Evolutionary conservation across 2,329 filamentous ascomycete genomes (phyloP).

Genomic region (Ceratocystiopsis sp.): DNA sequence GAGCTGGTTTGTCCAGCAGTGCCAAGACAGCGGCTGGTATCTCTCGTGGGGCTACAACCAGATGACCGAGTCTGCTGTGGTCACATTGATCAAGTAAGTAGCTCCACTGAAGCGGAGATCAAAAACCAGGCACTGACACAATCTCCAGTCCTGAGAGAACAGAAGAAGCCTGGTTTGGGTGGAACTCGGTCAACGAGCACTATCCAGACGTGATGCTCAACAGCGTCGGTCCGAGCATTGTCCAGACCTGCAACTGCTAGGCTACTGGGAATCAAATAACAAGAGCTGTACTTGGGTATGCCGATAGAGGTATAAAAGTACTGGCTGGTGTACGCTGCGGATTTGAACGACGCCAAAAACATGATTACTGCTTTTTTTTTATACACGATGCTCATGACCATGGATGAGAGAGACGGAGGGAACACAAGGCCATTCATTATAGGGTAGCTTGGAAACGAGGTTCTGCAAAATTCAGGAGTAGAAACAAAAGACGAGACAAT

Average conservation of each 20-base stretch:
- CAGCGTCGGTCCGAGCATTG: slow-evolving; percentile 5
- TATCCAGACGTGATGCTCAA: slow-evolving; percentile 1
- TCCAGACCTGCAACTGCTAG: slow-evolving; percentile 6
- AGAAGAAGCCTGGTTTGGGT: slow-evolving; percentile 11
- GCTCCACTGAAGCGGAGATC: too few relatives aligned
- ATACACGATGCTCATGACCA: not conserved
- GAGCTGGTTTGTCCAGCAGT: slow-evolving; percentile 13
- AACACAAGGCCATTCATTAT: too few relatives aligned
- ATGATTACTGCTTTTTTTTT: not conserved
- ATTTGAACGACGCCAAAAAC: not conserved
- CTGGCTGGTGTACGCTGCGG: not conserved
- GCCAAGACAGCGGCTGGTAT: slow-evolving; percentile 12
- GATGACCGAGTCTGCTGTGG: slow-evolving; percentile 14
- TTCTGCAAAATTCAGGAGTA: too few relatives aligned
- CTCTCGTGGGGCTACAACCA: slow-evolving; percentile 18
- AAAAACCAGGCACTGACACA: not conserved
- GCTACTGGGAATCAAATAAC: too few relatives aligned
- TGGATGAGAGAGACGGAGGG: too few relatives aligned
- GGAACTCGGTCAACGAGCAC: slow-evolving; percentile 8
- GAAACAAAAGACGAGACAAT: too few relatives aligned
- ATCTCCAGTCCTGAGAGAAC: slow-evolving; percentile 5
- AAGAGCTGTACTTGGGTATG: not conserved
- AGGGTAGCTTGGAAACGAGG: too few relatives aligned
- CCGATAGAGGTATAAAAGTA: too few relatives aligned
- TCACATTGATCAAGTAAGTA: slow-evolving; percentile 17